Evolutionary conservation across 2,329 filamentous ascomycete genomes (phyloP), one percentile per base, ranked within the genome.

Genomic region (Tolypocladium sp.): DNA sequence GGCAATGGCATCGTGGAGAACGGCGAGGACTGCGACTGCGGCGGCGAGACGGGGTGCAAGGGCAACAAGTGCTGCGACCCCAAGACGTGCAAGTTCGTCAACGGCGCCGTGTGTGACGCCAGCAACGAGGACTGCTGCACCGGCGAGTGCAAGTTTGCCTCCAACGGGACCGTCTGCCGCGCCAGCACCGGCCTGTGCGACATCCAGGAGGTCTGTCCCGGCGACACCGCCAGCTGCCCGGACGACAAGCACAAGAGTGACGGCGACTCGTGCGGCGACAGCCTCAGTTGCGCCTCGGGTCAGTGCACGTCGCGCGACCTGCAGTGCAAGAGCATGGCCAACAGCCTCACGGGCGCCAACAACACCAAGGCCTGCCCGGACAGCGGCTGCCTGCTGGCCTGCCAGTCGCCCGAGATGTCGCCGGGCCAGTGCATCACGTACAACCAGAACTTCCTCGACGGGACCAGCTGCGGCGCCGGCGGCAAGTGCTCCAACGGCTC

Each of bases 1-100:
- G 94, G 94, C 60, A 99, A 99, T 73, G 94, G 94, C 58, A 97
- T 99, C 64, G 94, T 99, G 56, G 94, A 97, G 75, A 79, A 83
- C 22, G 94, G 91, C 63, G 94, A 99, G 74, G 89, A 99, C 57
- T 99, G 94, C 74, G 94, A 99, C 74, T 99, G 94, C 68, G 94
- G 94, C 62, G 93, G 93, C 58, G 76, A 79, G 17, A 74, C 77
- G 17, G 84, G 83, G 44, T 99, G 94, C 71, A 84, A 79, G 30
- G 74, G 80, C 67, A 94, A 97, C 74, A 69, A 72, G 17, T 99
- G 94, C 79, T 99, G 94, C 75, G 82, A 99, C 66, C 75, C 92
- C 1, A 82, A 75, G 3, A 97, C 94, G 0, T 99, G 94, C 83
- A 90, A 87, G 68, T 97, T 96, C 79, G 88, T 81, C 58, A 71